Evolutionary conservation across 768 basidiomycete species (phyloP), one percentile per base, ranked within the genome.

Genomic region (Neoboletus brunneissimus): DNA sequence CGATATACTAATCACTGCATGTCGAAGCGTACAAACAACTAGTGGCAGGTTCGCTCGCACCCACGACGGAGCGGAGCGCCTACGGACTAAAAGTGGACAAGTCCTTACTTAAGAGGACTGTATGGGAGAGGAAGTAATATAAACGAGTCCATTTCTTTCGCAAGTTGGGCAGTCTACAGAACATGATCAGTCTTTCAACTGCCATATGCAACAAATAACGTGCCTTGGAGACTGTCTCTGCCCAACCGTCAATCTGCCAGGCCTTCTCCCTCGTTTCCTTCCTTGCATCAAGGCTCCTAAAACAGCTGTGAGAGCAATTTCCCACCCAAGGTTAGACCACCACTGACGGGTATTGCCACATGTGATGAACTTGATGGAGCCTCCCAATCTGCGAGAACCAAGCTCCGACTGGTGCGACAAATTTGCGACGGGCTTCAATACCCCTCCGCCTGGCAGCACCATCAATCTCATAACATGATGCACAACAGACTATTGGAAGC

Each of bases 161-260:
- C 84, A 47, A 96, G 78, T 69, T 94, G 90, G 34, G 94, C 82
- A 4, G 97, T 99, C 94, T 98, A 72, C 55, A 46, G 38, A 34
- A 38, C 51, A 49, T 15, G 34, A 7, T 63, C 40, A 52, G 51
- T 20, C 32, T 49, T 42, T 10, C 22, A 22, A 31, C 23, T 44
- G 29, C 25, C n/a, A 37, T 16, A n/a, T 37, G 13, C 32, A 63
- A 78, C 60, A 9, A 50, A 52, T 31, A 37, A 48, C 5, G 9
- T 62, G 86, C 94, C 86, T 95, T 93, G 58, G 87, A 86, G 34
- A 96, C 94, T 0, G 94, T 96, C 72, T 91, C 91, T 43, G 90
- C 89, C 96, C 96, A 99, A 5, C 93, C 94, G 58, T 95, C 92
- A 62, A 93, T 80, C 65, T 91, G 83, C 96, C 96, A 99, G 23